phyloP scores from a whole-genome alignment of 177 flowering plant species.

The Vitis hybrid region DNA sequence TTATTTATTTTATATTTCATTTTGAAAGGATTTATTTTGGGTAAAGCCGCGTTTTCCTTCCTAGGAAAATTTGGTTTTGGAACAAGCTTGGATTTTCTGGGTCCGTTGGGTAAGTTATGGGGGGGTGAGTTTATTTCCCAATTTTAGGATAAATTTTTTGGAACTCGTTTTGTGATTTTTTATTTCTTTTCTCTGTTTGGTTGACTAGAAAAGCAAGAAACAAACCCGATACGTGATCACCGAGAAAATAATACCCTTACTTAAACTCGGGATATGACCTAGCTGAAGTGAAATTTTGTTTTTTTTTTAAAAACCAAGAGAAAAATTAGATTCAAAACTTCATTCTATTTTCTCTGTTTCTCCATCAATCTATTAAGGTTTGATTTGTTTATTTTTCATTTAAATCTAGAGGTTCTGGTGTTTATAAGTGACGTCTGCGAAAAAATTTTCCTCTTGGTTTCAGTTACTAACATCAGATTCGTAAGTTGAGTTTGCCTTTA shows the following conservation, averaged over 20 bases:
- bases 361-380: too few species aligned
- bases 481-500: background rate
- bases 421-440: too few species aligned
- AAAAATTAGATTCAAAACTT: too few species aligned
- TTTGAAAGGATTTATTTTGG: background rate
- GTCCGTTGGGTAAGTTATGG: background rate
- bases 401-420: too few species aligned
- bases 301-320: too few species aligned
- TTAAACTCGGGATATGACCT: too few species aligned
- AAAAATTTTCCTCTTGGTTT: background rate
- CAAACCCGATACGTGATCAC: background rate
- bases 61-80: background rate
- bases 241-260: background rate
- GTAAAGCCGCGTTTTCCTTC: background rate
- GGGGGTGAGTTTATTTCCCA: too few species aligned
- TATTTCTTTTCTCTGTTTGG: background rate
- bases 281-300: too few species aligned
- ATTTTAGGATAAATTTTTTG: background rate
- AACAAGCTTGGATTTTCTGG: background rate
- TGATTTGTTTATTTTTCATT: too few species aligned
- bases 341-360: too few species aligned
- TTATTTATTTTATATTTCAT: background rate
- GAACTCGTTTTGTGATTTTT: background rate
- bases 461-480: background rate
- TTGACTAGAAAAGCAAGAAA: background rate